Base-by-base conservation (phyloP, 192 early-diverging fungal species). In the Spizellomyces punctatus region DNA sequence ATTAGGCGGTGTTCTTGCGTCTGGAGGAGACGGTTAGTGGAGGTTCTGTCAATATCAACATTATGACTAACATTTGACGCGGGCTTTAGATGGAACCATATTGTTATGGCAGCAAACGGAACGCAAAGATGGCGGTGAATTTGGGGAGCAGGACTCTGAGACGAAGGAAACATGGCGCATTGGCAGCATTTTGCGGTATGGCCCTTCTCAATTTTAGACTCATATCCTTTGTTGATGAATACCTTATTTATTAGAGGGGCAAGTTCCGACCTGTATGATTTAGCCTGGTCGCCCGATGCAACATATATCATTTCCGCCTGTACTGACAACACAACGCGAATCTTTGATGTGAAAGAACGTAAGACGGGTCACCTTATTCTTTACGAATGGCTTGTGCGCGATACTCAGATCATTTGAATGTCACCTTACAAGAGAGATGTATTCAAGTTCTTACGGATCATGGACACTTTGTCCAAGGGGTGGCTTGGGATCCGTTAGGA, bases 391-490 rank as follows among this genome's bases (percentile, higher is more conserved):
- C 17, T n/a, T 57, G 47, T 36, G 3, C 0, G 27, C 27, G 27
- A 36, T 36, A 36, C 27, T 36, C 27, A 0, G 27, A 36, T 36
- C 27, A 36, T 36, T 36, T 36, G 27, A 36, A 36, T 36, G 27
- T 36, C 27, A 3, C 3, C 27, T 0, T 3, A 46, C 6, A 17
- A 86, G 91, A 87, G 49, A 85, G 85, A 61, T 92, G 89, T 67
- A 76, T 95, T 44, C 89, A 91, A 67, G 87, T 93, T 17, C 83
- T 85, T 21, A 61, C 64, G 5, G 81, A 96, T 65, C 96, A 98
- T 76, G 82, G 82, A 48, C 93, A 97, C 66, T 96, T 94, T 71
- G 94, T 98, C n/a, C 96, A 98, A 78, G 96, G 96, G 47, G 93
- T 98, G 10, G 86, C 90, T 19, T 98, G 96, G 96, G 96, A 98